These are phyloP conservation scores for Pythium biforme DNA, from an alignment of 352 stramenopile species.

Conservation along the genomic window DNA sequence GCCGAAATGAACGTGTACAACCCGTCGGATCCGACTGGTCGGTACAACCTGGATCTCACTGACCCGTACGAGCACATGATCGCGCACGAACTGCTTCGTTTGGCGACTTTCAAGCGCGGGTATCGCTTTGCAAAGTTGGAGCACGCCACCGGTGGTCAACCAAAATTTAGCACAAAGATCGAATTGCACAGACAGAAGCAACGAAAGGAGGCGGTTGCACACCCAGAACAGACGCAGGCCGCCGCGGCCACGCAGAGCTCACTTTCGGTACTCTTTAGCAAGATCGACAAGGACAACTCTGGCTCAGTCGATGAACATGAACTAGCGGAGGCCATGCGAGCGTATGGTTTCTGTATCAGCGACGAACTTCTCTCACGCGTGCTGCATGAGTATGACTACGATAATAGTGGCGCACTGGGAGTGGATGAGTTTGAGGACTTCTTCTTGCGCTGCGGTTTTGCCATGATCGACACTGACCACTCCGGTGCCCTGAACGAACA, in stretches of 20 bases:
- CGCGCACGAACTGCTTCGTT: constrained; percentile 57
- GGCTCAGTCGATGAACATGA: constrained; percentile 45
- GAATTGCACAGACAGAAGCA: constrained; percentile 24
- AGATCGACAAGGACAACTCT: constrained; percentile 50
- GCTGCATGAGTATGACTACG: constrained; percentile 57
- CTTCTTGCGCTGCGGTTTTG: constrained; percentile 55
- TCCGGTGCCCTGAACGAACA: constrained; percentile 48
- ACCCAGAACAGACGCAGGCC: background rate
- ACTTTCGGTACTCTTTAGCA: constrained; percentile 39
- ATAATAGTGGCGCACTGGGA: constrained; percentile 40
- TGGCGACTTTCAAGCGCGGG: constrained; percentile 50
- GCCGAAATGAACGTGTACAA: constrained; percentile 55
- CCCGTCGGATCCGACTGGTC: constrained; percentile 44
- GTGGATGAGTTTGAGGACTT: constrained; percentile 55
- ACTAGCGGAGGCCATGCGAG: constrained; percentile 32
- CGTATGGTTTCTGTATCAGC: constrained; percentile 37
- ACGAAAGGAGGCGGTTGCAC: constrained; percentile 2
- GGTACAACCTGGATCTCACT: constrained; percentile 58
- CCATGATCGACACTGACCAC: constrained; percentile 55
- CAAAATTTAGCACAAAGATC: constrained; percentile 27
- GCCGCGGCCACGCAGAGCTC: background rate
- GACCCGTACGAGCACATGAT: constrained; percentile 81
- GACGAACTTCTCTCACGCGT: constrained; percentile 33
- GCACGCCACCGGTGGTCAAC: constrained; percentile 27
- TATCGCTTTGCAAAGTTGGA: constrained; percentile 59